Evolutionary conservation across 164 flowering plant genomes (phyloP).

Genomic region (Umbellularia californica): DNA sequence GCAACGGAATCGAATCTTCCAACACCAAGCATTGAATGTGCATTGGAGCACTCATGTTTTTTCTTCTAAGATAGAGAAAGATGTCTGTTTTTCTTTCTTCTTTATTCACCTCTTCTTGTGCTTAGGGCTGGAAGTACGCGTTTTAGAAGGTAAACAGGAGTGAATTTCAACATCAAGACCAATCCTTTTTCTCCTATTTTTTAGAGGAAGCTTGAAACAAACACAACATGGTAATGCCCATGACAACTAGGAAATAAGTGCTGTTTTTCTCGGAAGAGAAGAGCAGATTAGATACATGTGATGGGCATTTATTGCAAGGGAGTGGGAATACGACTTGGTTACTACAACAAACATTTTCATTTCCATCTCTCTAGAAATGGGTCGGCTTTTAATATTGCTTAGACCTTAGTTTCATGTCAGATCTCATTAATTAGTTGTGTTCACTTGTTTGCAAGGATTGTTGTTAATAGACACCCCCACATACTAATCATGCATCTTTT

Average conservation of each 20-base stretch:
- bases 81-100: constrained; percentile 12
- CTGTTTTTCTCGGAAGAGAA: constrained; percentile 12
- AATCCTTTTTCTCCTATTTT: background rate
- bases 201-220: background rate
- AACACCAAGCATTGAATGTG: constrained; percentile 7
- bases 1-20: constrained; percentile 12
- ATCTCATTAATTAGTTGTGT: constrained; percentile 3
- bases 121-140: constrained; percentile 8
- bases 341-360: constrained; percentile 5
- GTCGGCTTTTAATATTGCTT: constrained; percentile 2
- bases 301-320: constrained; percentile 12
- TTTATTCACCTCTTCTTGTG: constrained; percentile 2
- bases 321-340: constrained; percentile 6
- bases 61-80: constrained; percentile 7
- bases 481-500: background rate
- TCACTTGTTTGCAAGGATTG: background rate
- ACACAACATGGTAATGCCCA: background rate
- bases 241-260: constrained; percentile 9
- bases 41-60: constrained; percentile 9
- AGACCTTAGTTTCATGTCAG: constrained; percentile 12
- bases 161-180: background rate
- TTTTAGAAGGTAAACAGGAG: background rate
- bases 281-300: constrained; percentile 11
- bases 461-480: background rate
- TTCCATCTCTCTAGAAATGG: constrained; percentile 5